These are phyloP conservation scores for Rhodamnia argentea DNA, from an alignment of 345 rosid species.

Conservation along the genomic window DNA sequence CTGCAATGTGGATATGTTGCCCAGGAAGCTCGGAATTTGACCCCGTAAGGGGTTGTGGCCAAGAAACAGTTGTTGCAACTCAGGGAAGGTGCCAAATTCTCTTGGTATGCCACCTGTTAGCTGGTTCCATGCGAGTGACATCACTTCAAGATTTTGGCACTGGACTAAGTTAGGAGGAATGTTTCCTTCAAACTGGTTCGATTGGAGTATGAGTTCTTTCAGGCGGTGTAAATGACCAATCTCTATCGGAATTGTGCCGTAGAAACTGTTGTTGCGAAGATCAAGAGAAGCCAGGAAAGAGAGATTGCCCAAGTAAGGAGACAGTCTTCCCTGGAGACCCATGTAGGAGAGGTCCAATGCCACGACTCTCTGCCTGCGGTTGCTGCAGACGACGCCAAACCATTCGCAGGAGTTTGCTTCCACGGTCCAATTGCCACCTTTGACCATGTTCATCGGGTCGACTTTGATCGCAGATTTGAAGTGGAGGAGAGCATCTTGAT, in stretches of 20 bases:
- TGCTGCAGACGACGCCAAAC: background rate
- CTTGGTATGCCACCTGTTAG: background rate
- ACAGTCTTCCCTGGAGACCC: background rate
- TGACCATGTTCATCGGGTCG: background rate
- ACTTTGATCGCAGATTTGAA: rapidly evolving
- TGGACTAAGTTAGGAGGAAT: background rate
- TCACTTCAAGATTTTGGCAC: background rate
- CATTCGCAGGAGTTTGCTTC: background rate
- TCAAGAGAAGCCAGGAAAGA: background rate
- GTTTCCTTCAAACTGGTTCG: background rate
- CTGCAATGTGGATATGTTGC: background rate
- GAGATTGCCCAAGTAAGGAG: background rate
- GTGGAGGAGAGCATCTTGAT: background rate
- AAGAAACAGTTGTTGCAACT: rapidly evolving
- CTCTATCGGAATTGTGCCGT: background rate
- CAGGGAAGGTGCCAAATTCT: background rate
- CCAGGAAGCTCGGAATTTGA: background rate
- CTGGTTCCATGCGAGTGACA: rapidly evolving
- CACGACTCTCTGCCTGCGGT: background rate
- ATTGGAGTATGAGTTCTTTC: rapidly evolving
- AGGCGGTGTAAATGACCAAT: background rate
- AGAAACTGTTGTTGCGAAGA: background rate
- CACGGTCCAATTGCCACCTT: background rate
- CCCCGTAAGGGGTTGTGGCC: background rate
- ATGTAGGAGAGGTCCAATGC: background rate